Conservation (phyloP, 2,329 filamentous ascomycete species). For the Claviceps capensis region DNA sequence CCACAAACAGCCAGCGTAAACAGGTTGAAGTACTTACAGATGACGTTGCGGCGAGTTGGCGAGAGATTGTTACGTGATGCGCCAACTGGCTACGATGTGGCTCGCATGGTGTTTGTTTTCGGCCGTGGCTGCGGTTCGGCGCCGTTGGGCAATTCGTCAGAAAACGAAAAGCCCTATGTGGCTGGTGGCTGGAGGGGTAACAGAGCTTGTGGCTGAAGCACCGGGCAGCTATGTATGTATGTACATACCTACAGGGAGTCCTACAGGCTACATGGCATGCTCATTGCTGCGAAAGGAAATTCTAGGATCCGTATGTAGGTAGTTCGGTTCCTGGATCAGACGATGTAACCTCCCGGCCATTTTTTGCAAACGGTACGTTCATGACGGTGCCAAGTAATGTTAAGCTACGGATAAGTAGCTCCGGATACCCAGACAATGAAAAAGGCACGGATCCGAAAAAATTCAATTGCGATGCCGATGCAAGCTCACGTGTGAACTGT, state of each 20-base stretch:
- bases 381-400: not conserved
- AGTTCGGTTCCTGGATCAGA: not conserved
- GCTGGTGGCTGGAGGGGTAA: not conserved
- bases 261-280: no score
- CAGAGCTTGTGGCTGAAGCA: not conserved
- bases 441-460: no score
- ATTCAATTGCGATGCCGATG: not conserved
- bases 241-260: no score
- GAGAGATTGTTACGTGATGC: not conserved
- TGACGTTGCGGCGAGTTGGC: not conserved
- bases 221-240: not conserved
- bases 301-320: not conserved
- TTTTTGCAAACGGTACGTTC: not conserved
- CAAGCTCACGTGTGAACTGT: not conserved
- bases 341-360: not conserved
- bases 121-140: not conserved
- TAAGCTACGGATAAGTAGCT: slow-evolving; percentile 1
- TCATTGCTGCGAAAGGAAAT: not conserved
- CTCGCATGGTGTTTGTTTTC: not conserved
- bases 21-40: not conserved
- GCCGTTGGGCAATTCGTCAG: slow-evolving; percentile 1
- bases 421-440: not conserved
- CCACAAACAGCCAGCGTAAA: not conserved
- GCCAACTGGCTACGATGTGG: not conserved
- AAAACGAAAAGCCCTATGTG: not conserved